Percentiles rank a stretch among this genome's conserved stretches.
phyloP scores from a whole-genome alignment of 345 rosid species.

The Anastatica hierochuntica region DNA sequence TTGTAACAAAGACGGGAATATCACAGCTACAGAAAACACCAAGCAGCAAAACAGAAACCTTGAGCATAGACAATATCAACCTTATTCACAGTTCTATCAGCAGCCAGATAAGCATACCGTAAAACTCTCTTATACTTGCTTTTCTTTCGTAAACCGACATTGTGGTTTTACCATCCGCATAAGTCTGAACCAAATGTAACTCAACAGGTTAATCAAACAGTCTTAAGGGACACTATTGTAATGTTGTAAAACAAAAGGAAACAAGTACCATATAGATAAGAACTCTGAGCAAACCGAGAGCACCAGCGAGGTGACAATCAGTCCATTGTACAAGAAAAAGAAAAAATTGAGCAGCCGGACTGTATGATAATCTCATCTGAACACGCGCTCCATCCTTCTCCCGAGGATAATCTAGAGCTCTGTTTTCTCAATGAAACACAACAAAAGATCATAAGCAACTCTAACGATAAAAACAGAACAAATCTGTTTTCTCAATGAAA shows the following conservation, averaged over 20 bases:
- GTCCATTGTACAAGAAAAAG: conserved; percentile 98
- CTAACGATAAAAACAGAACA: neutral
- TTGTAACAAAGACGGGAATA: conserved; percentile 75
- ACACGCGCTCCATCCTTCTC: conserved; percentile 79
- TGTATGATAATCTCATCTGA: conserved; percentile 91
- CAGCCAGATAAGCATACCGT: conserved; percentile 31
- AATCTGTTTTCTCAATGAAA: too few species aligned
- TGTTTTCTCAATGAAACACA: conserved; percentile 17
- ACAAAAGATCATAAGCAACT: neutral
- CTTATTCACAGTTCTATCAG: neutral
- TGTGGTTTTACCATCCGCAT: conserved; percentile 83
- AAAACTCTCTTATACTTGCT: conserved; percentile 75
- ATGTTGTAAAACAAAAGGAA: neutral
- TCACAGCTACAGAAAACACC: conserved; percentile 34
- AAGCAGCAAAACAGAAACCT: too few species aligned
- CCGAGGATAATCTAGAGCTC: conserved; percentile 81
- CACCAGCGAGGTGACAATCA: conserved; percentile 86
- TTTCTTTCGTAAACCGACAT: conserved; percentile 81
- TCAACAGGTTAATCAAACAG: conserved; percentile 8
- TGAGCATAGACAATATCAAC: conserved; percentile 7
- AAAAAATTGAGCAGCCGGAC: conserved; percentile 77
- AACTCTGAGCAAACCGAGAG: conserved; percentile 83
- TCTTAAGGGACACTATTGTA: neutral
- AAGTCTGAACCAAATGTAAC: conserved; percentile 33
- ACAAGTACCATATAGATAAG: conserved; percentile 65